Conservation (phyloP, 345 rosid species). For the Triadica sebifera region DNA sequence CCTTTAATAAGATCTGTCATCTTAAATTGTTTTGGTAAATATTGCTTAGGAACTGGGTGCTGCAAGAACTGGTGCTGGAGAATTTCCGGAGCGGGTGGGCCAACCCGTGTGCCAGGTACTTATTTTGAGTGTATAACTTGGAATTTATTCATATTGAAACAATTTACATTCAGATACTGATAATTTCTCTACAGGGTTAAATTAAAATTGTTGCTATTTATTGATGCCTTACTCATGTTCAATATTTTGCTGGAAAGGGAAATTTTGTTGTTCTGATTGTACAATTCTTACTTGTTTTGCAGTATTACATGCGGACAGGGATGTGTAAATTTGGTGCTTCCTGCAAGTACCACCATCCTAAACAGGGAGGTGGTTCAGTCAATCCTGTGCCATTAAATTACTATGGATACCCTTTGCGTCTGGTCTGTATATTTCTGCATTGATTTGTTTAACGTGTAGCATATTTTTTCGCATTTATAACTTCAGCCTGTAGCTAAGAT, state of each 20-base stretch:
- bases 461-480: not conserved
- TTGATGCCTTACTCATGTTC: not conserved
- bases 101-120: slow-evolving; percentile 85
- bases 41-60: slow-evolving; percentile 60
- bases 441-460: not conserved
- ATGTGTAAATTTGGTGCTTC: slow-evolving; percentile 90
- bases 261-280: slow-evolving; percentile 7
- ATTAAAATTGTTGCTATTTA: not conserved
- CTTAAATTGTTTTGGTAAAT: slow-evolving; percentile 18
- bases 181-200: not conserved
- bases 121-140: not conserved
- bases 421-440: slow-evolving; percentile 50
- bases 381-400: slow-evolving; percentile 51
- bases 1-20: slow-evolving; percentile 16
- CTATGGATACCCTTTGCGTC: slow-evolving; percentile 81
- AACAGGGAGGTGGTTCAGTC: slow-evolving; percentile 60
- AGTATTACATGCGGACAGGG: slow-evolving; percentile 88
- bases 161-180: slow-evolving; percentile 20
- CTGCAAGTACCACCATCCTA: slow-evolving; percentile 93
- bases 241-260: slow-evolving; percentile 3
- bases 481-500: not conserved
- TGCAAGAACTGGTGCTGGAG: slow-evolving; percentile 53
- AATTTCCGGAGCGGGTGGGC: slow-evolving; percentile 73
- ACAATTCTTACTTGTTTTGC: slow-evolving; percentile 25
- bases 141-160: slow-evolving; percentile 2